A percentile compares a stretch with the other conserved stretches of the same genome.
Conservation (phyloP, 306 rosid genomes). For the Comarum palustre region DNA sequence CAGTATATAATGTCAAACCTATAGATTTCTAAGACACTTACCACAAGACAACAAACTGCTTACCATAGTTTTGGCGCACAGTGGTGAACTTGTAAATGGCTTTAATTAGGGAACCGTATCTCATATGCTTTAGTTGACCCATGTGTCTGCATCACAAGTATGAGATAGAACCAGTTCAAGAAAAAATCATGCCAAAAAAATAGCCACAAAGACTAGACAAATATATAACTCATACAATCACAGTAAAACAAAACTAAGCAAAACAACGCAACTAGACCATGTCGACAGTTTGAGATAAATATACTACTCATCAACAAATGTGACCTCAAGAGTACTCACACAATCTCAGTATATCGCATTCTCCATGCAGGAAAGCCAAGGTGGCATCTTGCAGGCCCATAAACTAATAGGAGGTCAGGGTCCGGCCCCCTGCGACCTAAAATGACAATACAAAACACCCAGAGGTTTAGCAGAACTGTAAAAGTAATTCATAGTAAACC, state of each 20-base stretch:
- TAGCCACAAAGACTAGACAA: background rate
- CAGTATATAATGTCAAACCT: background rate
- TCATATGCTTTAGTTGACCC: slow-evolving; percentile 68
- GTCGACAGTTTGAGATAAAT: background rate
- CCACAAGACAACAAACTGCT: slow-evolving; percentile 13
- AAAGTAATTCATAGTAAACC: slow-evolving; percentile 25
- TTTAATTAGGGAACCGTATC: slow-evolving; percentile 66
- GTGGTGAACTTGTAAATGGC: slow-evolving; percentile 60
- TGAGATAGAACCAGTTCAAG: slow-evolving; percentile 23
- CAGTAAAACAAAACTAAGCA: no score
- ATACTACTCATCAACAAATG: background rate
- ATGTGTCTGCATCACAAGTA: slow-evolving; percentile 55
- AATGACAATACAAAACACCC: slow-evolving; percentile 16
- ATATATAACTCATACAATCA: background rate
- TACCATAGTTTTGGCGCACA: slow-evolving; percentile 78
- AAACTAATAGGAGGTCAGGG: slow-evolving; percentile 79
- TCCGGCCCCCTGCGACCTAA: slow-evolving; percentile 70
- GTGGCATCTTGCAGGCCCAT: slow-evolving; percentile 89
- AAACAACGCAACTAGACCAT: background rate
- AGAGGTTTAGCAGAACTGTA: slow-evolving; percentile 19
- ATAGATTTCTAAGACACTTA: background rate
- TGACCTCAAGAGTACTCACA: slow-evolving; percentile 46
- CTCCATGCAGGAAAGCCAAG: slow-evolving; percentile 96
- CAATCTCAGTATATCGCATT: slow-evolving; percentile 75
- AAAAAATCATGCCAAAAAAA: background rate